These are phyloP conservation scores for Talaromyces nanjingensis DNA, from an alignment of 495 filamentous ascomycete genomes.

Conservation along the genomic window DNA sequence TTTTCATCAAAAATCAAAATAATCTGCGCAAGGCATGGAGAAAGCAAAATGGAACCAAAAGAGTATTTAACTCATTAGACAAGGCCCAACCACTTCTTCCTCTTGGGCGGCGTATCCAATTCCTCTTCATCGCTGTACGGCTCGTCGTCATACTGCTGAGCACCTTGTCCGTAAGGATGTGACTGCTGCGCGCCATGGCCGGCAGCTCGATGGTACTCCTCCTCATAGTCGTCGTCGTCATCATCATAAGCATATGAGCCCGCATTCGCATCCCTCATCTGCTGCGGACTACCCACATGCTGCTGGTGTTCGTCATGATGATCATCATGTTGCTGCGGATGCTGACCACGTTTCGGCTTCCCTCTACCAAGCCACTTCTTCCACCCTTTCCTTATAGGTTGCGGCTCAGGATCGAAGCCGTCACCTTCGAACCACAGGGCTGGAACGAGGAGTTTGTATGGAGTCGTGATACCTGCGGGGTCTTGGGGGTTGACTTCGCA, in stretches of 20 bases:
- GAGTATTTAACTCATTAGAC: conserved; percentile 12
- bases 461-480: conserved; percentile 79
- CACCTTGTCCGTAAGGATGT: not conserved
- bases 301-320: conserved; percentile 21
- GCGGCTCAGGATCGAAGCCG: conserved; percentile 34
- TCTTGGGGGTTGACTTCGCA: conserved; percentile 80
- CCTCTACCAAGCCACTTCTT: conserved; percentile 30
- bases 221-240: conserved; percentile 9
- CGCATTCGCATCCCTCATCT: not conserved
- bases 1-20: not conserved
- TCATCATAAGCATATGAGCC: conserved; percentile 14
- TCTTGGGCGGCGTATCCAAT: conserved; percentile 16
- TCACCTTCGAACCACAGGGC: conserved; percentile 50
- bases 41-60: not conserved
- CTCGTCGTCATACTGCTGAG: not conserved
- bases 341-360: conserved; percentile 12
- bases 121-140: conserved; percentile 14
- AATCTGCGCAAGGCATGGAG: not conserved
- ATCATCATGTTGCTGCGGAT: conserved; percentile 13
- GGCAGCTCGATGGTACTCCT: not conserved
- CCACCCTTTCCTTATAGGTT: conserved; percentile 36
- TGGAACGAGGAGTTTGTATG: conserved; percentile 83
- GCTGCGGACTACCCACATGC: conserved; percentile 13
- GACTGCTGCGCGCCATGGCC: not conserved
- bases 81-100: conserved; percentile 37